Base-by-base conservation (phyloP, 2,329 filamentous ascomycete genomes). In the Conoideocrella luteorostrata region DNA sequence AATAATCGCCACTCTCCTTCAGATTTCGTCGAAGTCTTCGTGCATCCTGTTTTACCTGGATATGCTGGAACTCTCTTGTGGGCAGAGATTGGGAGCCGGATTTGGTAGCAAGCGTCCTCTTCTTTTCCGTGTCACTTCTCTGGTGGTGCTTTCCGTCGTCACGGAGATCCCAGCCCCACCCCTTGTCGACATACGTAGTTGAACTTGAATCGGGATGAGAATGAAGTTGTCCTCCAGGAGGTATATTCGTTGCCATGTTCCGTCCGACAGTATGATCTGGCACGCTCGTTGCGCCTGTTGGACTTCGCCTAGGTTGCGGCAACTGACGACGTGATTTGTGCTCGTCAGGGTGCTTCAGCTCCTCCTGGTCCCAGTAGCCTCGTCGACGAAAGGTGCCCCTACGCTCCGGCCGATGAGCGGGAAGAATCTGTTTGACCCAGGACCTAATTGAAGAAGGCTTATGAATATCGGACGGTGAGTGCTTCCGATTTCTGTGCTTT, bases 1-100 rank as follows among this genome's bases (percentile, higher is more conserved):
- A 66, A 52, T 71, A 81, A 54, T 82, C 77, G 4, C 75, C 75
- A 43, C 72, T 77, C 43, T 72, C 67, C 47, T 71, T 75, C 43
- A 79, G 62, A 32, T 56, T 67, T 35, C 66, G 65, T 5, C 75
- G 67, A 28, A 66, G 60, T 6, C 52, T 51, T 3, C 63, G 58
- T 29, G 56, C 48, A 35, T 63, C 57, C 30, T 49, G 55, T 41
- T 61, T 68, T 2, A 56, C 56, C 11, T 62, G 55, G 1, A 56
- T 45, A 13, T 13, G 30, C 17, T 46, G 40, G 12, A 36, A 15
- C 7, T 46, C 41, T 4, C 35, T 11, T 10, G 35, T 21, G 7
- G 40, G 26, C 10, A 13, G 20, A 9, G 36, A 24, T 15, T 17
- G 35, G 13, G 44, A 36, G 12, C 20, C 29, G 2, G 40, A 46